Evolutionary conservation across 2,329 filamentous ascomycete genomes (phyloP), one percentile per base, ranked within the genome.

Genomic region (Aspergillus sp.): DNA sequence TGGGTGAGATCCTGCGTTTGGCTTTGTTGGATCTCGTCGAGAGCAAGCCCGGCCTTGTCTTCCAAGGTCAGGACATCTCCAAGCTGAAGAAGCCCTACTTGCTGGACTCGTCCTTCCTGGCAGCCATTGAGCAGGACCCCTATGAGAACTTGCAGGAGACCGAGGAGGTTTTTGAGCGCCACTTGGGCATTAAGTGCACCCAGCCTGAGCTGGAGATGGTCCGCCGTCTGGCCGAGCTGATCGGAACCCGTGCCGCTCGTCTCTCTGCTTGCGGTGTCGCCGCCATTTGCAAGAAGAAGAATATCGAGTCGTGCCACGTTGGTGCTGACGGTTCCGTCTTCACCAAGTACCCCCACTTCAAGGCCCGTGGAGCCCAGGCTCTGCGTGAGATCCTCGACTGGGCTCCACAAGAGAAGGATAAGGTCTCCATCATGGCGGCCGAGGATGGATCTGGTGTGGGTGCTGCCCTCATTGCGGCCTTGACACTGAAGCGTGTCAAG

Each of bases 311-410:
- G 32, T 95, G 88, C 74, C 93, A 97, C 68, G 93, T 98, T 34
- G 93, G 93, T 58, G 93, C 93, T 40, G 93, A 98, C 64, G 93
- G 93, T 32, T 95, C 88, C 12, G 91, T 98, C 43, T 98, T 98
- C 76, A 96, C 95, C 78, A 97, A 97, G 69, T 98, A 98, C 72
- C 93, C 93, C 9, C 87, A 95, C 72, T 98, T 98, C 81, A 96
- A 96, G 77, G 81, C 83, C 45, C 86, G 93, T 43, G 90, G 91
- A 44, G 91, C 93, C 10, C 78, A 85, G 66, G 93, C 93, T 27
- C 79, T 98, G 42, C 83, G 88, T 43, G 93, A 98, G 75, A 96
- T 98, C 53, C 81, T 98, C 32, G 91, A 95, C 74, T 97, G 91
- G 90, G 82, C 86, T 3, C 81, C 78, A 43, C 87, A 88, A 71